These are phyloP conservation scores for Taiozyma sp. DNA, from an alignment of 1,139 yeast genomes.

Conservation along the genomic window DNA sequence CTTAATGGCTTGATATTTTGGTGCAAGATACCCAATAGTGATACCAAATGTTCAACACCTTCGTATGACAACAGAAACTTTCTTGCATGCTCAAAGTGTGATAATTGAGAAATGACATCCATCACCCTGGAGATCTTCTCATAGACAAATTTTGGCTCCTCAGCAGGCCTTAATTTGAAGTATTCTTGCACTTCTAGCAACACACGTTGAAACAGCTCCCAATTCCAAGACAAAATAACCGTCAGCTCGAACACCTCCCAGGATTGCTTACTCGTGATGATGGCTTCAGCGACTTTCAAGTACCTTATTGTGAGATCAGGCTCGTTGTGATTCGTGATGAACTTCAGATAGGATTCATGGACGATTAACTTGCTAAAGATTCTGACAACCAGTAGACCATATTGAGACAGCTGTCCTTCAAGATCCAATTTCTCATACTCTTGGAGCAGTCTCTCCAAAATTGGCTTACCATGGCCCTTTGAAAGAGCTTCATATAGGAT, in stretches of 20 bases:
- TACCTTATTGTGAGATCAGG: slow-evolving; percentile 18
- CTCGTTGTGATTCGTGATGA: slow-evolving; percentile 17
- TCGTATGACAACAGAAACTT: slow-evolving; percentile 48
- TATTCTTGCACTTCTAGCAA: slow-evolving; percentile 19
- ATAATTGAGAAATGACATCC: slow-evolving; percentile 50
- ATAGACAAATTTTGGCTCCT: slow-evolving; percentile 19
- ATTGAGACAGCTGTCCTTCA: slow-evolving; percentile 10
- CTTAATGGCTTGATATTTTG: slow-evolving; percentile 31
- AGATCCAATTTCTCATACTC: slow-evolving; percentile 21
- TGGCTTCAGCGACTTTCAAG: slow-evolving; percentile 34
- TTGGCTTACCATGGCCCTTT: slow-evolving; percentile 11
- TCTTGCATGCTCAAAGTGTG: slow-evolving; percentile 47
- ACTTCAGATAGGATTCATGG: slow-evolving; percentile 34
- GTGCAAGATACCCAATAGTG: slow-evolving; percentile 45
- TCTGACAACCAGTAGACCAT: slow-evolving; percentile 11
- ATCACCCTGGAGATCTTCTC: slow-evolving; percentile 29
- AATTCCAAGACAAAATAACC: slow-evolving; percentile 52
- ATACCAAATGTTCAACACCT: slow-evolving; percentile 41
- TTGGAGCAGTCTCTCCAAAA: slow-evolving; percentile 8
- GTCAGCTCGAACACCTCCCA: slow-evolving; percentile 53
- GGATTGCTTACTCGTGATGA: slow-evolving; percentile 43
- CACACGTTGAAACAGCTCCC: slow-evolving; percentile 33
- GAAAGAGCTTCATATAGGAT: slow-evolving; percentile 15
- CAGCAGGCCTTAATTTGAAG: slow-evolving; percentile 22
- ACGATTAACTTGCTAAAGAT: slow-evolving; percentile 23